Percentiles rank a stretch among this genome's conserved stretches.
phyloP scores from a whole-genome alignment of 2,329 filamentous ascomycete genomes.

The Neophaeococcomyces mojaviensis region DNA sequence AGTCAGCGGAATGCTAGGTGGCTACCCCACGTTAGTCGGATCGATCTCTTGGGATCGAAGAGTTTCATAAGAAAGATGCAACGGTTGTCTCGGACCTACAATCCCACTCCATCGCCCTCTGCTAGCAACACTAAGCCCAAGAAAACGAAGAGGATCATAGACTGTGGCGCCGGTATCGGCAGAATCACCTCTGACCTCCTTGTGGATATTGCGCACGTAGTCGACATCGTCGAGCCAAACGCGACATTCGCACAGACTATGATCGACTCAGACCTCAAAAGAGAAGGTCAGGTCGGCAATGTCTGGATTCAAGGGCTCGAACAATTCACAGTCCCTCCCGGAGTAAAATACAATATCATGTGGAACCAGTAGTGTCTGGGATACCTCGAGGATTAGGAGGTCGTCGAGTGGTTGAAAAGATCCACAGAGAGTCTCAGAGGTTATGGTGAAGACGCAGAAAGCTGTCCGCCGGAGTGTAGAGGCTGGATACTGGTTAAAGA shows the following conservation, averaged over 20 bases:
- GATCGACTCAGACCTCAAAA: slow-evolving; percentile 4
- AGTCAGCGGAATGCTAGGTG: slow-evolving; percentile 73
- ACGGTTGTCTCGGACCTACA: slow-evolving; percentile 17
- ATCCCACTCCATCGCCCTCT: background rate
- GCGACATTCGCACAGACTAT: slow-evolving; percentile 67
- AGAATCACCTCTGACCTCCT: slow-evolving; percentile 73
- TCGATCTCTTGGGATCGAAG: slow-evolving; percentile 63
- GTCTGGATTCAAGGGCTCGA: slow-evolving; percentile 70
- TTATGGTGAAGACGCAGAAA: slow-evolving; percentile 1
- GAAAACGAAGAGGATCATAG: slow-evolving; percentile 37
- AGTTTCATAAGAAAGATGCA: slow-evolving; percentile 63
- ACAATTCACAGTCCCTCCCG: slow-evolving; percentile 49
- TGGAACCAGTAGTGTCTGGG: slow-evolving; percentile 90
- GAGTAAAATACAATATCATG: slow-evolving; percentile 63
- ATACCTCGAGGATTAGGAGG: slow-evolving; percentile 67
- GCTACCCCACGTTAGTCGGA: slow-evolving; percentile 60
- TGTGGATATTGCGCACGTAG: slow-evolving; percentile 57
- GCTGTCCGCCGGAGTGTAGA: slow-evolving; percentile 18
- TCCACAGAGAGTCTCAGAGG: slow-evolving; percentile 46
- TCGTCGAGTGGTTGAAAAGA: slow-evolving; percentile 58
- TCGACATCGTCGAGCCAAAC: slow-evolving; percentile 83
- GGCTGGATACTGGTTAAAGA: slow-evolving; percentile 67
- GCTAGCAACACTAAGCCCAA: background rate
- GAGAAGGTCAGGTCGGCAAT: slow-evolving; percentile 41
- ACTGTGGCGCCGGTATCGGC: slow-evolving; percentile 67